These are phyloP conservation scores for Clavispora asparagi DNA, from an alignment of 805 yeast genomes.

Conservation along the genomic window DNA sequence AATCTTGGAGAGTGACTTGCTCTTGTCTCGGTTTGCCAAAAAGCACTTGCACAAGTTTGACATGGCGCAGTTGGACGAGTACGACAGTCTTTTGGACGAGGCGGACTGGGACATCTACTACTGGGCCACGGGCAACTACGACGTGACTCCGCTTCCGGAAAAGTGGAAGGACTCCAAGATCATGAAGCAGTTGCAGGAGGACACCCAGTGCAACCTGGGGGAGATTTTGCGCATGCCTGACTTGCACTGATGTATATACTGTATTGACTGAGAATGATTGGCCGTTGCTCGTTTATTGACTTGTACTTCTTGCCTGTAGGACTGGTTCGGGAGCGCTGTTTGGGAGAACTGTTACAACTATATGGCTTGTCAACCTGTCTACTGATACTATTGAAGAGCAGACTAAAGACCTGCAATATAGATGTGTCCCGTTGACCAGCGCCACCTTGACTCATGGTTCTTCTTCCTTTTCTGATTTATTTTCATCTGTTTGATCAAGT, in stretches of 20 bases:
- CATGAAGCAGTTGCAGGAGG: slow-evolving; percentile 60
- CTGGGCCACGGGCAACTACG: slow-evolving; percentile 88
- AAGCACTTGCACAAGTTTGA: slow-evolving; percentile 57
- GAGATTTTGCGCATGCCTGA: slow-evolving; percentile 85
- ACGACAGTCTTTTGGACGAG: slow-evolving; percentile 80
- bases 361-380: too few species aligned
- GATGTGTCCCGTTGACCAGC: too few species aligned
- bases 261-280: background rate
- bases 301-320: too few species aligned
- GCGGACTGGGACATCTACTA: slow-evolving; percentile 99
- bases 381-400: too few species aligned
- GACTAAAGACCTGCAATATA: too few species aligned
- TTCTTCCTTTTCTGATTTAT: too few species aligned
- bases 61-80: slow-evolving; percentile 71
- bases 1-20: slow-evolving; percentile 84
- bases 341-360: too few species aligned
- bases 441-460: too few species aligned
- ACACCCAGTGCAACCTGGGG: slow-evolving; percentile 65
- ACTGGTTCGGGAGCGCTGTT: too few species aligned
- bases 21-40: slow-evolving; percentile 82
- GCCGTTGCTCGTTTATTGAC: too few species aligned
- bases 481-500: too few species aligned
- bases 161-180: slow-evolving; percentile 71
- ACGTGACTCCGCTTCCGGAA: slow-evolving; percentile 81
- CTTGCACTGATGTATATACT: slow-evolving; percentile 12